Percentiles rank a stretch among this genome's conserved stretches.
Conservation (phyloP, 345 rosid genomes). For the Orychophragmus violaceus region DNA sequence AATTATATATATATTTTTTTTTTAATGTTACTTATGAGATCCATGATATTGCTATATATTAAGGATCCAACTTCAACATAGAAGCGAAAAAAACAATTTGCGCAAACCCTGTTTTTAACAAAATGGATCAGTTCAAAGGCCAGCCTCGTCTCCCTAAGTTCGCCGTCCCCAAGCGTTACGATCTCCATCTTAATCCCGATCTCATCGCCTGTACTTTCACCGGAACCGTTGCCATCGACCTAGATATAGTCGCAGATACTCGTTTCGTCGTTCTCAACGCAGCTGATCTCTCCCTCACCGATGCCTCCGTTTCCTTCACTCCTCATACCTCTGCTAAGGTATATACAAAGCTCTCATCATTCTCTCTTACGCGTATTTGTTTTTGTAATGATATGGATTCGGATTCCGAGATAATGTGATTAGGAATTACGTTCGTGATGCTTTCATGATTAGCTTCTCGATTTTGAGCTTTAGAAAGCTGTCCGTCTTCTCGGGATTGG, state of each 20-base stretch:
- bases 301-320: constrained; percentile 50
- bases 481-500: background rate
- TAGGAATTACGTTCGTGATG: background rate
- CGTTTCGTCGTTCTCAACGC: constrained; percentile 85
- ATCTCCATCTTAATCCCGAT: constrained; percentile 69
- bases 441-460: background rate
- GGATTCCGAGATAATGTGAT: background rate
- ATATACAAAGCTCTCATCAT: background rate
- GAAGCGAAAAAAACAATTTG: background rate
- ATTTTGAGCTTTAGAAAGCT: background rate
- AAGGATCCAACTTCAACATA: background rate
- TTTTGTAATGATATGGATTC: background rate
- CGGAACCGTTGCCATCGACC: constrained; percentile 54
- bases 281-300: constrained; percentile 63
- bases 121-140: constrained; percentile 78
- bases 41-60: too few species aligned
- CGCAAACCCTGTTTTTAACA: background rate
- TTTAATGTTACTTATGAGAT: too few species aligned
- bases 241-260: constrained; percentile 55
- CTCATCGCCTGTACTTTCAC: constrained; percentile 62
- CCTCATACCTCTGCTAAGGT: constrained; percentile 49
- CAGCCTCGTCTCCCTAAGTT: constrained; percentile 86
- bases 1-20: background rate
- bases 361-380: background rate
- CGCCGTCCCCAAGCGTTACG: constrained; percentile 79